Base-by-base conservation (phyloP, 495 filamentous ascomycete species). In the Xylaria flabelliformis region DNA sequence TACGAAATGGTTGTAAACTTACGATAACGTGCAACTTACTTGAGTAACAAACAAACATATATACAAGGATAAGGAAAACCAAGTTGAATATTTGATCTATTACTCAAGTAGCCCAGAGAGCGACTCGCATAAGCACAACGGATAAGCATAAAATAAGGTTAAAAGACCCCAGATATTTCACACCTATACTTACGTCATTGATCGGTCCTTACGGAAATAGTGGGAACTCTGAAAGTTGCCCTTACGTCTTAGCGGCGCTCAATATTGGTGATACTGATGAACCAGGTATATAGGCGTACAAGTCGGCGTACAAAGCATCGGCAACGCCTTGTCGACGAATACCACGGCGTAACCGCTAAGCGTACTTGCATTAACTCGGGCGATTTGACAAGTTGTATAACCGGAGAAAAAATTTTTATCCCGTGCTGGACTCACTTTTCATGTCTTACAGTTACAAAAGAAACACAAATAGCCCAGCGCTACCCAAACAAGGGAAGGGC, bases 121-220 rank as follows among this genome's bases (percentile, higher is more conserved):
- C 29, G 17, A 56, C 26, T 9, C 4, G 26, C 29, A 56, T 56
- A 56, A 56, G 53, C 53, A 56, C 29, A 56, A 56, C 36, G 36
- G 36, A 8, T 39, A 56, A 56, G 53, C 53, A 56, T 56, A 56
- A 56, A 56, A 32, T 56, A 56, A 56, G 26, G 53, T 56, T 56
- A 39, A 39, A 61, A 29, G 3, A 1, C 58, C 58, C 24, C 29
- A 58, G 32, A 59, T 39, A 59, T 61, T 8, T 10, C 12, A 36
- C 19, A 21, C 7, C 19, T 61, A 21, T 41, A 21, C 8, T 8
- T 61, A 61, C 58, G 34, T 61, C 58, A 61, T 61, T 3, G 26
- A 3, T 41, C 58, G 58, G 58, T 26, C 8, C 39, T 61, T 61
- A 61, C 32, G 32, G 58, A 26, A 59, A 7, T 5, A 39, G 4